Percentiles rank a stretch among this genome's conserved stretches.
These are phyloP conservation scores for Mycena amicta DNA, from an alignment of 768 basidiomycete genomes.

Conservation along the genomic window DNA sequence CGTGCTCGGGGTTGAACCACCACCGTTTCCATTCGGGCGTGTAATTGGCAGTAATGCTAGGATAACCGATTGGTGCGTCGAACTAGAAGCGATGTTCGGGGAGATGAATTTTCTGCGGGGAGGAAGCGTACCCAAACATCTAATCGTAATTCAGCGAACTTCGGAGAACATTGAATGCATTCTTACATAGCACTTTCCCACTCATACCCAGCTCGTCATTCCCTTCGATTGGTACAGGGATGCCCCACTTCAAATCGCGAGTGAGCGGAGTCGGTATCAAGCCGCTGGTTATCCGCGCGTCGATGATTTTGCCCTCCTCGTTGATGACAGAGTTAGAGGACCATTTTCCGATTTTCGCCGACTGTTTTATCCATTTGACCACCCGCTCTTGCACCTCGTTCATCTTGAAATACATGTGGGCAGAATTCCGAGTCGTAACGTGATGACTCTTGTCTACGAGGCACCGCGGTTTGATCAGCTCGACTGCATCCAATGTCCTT, in stretches of 20 bases:
- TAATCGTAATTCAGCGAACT: not conserved
- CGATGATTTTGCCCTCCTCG: constrained; percentile 83
- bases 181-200: constrained; percentile 93
- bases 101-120: no score
- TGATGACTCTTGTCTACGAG: constrained; percentile 80
- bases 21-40: constrained; percentile 93
- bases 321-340: constrained; percentile 93
- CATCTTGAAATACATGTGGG: constrained; percentile 91
- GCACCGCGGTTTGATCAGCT: constrained; percentile 94
- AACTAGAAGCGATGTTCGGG: no score
- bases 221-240: constrained; percentile 81
- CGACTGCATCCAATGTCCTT: constrained; percentile 89
- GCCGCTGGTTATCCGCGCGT: constrained; percentile 84
- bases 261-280: constrained; percentile 90
- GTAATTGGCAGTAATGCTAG: constrained; percentile 95
- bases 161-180: not conserved
- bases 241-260: constrained; percentile 94
- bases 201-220: constrained; percentile 84
- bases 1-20: constrained; percentile 93
- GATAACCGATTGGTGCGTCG: constrained; percentile 95
- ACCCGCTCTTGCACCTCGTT: constrained; percentile 79
- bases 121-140: constrained; percentile 5
- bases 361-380: constrained; percentile 85
- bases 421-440: constrained; percentile 73
- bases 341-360: constrained; percentile 87